Evolutionary conservation across 257 asterid species (phyloP), one percentile per base, ranked within the genome.

Genomic region (Salvia miltiorrhiza): DNA sequence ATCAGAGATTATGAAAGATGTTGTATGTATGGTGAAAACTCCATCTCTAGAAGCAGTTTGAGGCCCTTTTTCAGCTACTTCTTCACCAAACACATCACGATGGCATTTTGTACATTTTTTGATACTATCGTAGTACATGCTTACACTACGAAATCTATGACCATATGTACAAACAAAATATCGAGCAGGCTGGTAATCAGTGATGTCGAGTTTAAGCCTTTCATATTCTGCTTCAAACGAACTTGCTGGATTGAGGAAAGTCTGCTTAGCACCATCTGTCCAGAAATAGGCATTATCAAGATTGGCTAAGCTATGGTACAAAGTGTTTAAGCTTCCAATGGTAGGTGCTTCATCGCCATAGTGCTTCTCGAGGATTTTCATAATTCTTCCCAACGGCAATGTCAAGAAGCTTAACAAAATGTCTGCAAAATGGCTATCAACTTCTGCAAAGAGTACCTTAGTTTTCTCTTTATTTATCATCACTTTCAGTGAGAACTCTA

Each of bases 181-280:
- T 26, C 26, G 23, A 33, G 55, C 17, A 2, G 63, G 63, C 33
- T 69, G 56, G 21, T 56, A 4, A 23, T 44, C 71, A 67, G 32
- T 48, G 3, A 66, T 7, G 0, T 57, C 37, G 9, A 68, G 63
- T 17, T 37, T 56, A 17, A 70, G 66, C 10, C 3, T 48, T 1
- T 20, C 0, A 0, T 62, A 65, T 5, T 17, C 69, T 19, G 1
- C 24, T 17, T 17, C 53, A 1, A 58, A 50, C 2, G 62, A 26
- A 13, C 44, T 71, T 41, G 24, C 67, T 3, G 78, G 83, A 71
- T 75, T 12, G 5, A 79, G 72, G 24, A 79, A 78, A 73, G 23
- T 45, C 19, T 44, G 1, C 50, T 44, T 44, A 44, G 52, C 52
- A 11, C 3, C 52, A 1, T 12, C 14, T 0, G 65, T 33, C 23